Base-by-base conservation (phyloP, 495 filamentous ascomycete species). In the Tuber borchii region DNA sequence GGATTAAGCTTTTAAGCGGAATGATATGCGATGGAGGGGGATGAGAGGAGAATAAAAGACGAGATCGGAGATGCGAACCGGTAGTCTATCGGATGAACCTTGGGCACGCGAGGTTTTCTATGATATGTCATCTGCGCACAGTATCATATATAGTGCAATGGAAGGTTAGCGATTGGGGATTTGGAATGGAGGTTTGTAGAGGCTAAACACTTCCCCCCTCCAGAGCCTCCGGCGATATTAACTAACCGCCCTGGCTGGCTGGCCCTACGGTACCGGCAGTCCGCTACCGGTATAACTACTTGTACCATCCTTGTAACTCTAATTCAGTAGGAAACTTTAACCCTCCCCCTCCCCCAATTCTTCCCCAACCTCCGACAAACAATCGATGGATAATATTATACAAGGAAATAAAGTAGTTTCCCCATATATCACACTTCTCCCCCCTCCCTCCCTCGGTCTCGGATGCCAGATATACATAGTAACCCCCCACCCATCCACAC, bases 281-380 rank as follows among this genome's bases (percentile, higher is more conserved):
- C 34, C 7, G 20, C 20, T 42, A 42, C 40, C 9, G 5, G 40
- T 2, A 42, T 0, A 6, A 42, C 40, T 22, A 22, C n/a, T n/a
- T n/a, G n/a, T n/a, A n/a, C 46, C 76, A 46, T 72, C 76, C 44
- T 70, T 68, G 46, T 16, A 16, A 31, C n/a, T 31, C 51, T 61
- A 61, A 61, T 31, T 61, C n/a, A 26, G n/a, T 31, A 22, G 6
- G 45, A 48, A 48, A 10, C 48, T 51, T 14, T 12, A 26, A 26
- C 51, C 39, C 3, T 40, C 5, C 22, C 46, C 46, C 34, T 37
- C 8, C 48, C 22, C 48, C 48, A 48, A 22, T 48, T 48, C 46
- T 48, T 22, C 46, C 46, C 48, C 48, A 56, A 56, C 48, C 48
- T 26, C 48, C 22, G 48, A 26, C 9, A 26, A 56, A 26, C 48